Evolutionary conservation across 2,329 filamentous ascomycete species (phyloP), one percentile per base, ranked within the genome.

Genomic region (Chrysosporium keratinophilum): DNA sequence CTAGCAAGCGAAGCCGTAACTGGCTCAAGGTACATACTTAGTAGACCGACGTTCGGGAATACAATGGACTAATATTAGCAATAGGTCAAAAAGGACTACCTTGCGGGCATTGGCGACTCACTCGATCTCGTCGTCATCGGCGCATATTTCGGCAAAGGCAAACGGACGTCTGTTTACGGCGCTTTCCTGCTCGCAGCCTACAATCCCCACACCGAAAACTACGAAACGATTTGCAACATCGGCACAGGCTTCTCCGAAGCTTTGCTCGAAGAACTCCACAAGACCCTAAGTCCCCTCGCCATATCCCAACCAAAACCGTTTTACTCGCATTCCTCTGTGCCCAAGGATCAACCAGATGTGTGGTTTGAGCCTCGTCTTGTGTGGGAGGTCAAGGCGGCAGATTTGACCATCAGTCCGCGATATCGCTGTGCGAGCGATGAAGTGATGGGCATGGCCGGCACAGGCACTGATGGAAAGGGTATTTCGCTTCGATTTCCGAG

Each of bases 181-280:
- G 90, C 93, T 5, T 98, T 98, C 76, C 78, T 97, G 14, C 80
- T 98, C 3, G 93, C 91, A 5, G 96, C 91, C 70, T 95, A 94
- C 75, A 97, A 96, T 69, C 74, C 85, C 0, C 76, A 71, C 49
- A 81, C 78, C 1, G 88, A 98, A 57, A 83, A 77, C 1, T 98
- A 95, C 73, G 93, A 98, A 71, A 94, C 89, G 0, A 84, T 98
- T 1, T 98, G 93, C 80, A 98, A 98, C 69, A 97, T 98, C 63
- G 93, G 93, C 60, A 98, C 93, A 0, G 93, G 93, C 1, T 98
- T 98, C 72, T 91, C 85, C 0, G 93, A 98, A 71, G 87, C 84
- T n/a, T 78, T 91, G 2, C 84, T 98, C n/a, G 87, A 94, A 64
- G 85, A 90, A 35, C 77, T 97, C 12, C 83, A 97, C 74, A 76